Percentiles rank a stretch among this genome's conserved stretches.
Evolutionary conservation across 176 grass and related monocot species (phyloP).

Genomic region (Puya raimondii): DNA sequence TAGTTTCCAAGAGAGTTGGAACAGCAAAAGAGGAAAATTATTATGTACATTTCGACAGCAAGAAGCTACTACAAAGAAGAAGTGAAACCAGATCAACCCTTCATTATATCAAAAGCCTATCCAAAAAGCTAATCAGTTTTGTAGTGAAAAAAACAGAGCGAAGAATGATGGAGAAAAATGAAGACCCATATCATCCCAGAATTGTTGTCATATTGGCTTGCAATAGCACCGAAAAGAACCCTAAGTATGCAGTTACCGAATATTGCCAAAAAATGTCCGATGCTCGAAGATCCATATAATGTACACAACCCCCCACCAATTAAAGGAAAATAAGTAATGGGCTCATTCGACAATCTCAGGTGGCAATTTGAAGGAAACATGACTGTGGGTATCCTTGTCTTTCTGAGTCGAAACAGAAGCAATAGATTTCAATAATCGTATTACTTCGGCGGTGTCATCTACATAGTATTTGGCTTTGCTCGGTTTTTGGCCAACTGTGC

Average conservation of each 20-base stretch:
- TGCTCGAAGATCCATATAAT: too few relatives aligned
- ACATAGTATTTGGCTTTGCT: slow-evolving; percentile 67
- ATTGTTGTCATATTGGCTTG: too few relatives aligned
- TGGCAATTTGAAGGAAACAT: slow-evolving; percentile 44
- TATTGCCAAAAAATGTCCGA: too few relatives aligned
- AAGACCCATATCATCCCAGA: too few relatives aligned
- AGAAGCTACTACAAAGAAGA: background rate
- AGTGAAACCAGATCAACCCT: background rate
- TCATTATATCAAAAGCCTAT: background rate
- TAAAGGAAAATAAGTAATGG: background rate
- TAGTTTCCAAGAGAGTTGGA: background rate
- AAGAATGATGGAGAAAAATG: too few relatives aligned
- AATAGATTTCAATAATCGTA: slow-evolving; percentile 52
- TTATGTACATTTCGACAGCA: background rate
- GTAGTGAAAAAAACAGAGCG: too few relatives aligned
- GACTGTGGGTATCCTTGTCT: slow-evolving; percentile 17
- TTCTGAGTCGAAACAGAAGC: slow-evolving; percentile 18
- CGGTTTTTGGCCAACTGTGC: slow-evolving; percentile 60
- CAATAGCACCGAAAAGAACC: too few relatives aligned
- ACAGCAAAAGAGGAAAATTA: background rate
- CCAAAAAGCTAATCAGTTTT: background rate
- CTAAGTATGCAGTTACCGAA: too few relatives aligned
- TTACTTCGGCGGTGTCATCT: slow-evolving; percentile 38
- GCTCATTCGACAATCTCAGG: slow-evolving; percentile 32
- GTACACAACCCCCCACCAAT: background rate